Percentiles rank a stretch among this genome's conserved stretches.
Evolutionary conservation across 768 basidiomycete genomes (phyloP).

Genomic region (Suillus alpinus): DNA sequence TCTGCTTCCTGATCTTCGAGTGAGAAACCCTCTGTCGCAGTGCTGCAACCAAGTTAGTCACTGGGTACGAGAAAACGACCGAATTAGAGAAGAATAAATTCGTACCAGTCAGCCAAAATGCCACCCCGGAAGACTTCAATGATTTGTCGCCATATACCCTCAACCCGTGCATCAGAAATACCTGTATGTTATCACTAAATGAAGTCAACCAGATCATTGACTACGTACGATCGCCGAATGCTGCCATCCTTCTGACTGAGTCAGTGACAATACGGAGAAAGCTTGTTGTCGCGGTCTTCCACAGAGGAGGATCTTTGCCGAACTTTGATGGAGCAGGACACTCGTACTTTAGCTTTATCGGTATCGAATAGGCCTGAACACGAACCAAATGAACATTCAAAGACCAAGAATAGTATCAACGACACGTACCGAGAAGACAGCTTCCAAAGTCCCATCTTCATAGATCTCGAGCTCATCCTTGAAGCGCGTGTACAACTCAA

Average conservation of each 20-base stretch:
- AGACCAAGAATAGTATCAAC: neutral
- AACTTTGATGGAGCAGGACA: constrained; percentile 88
- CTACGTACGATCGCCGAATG: constrained; percentile 47
- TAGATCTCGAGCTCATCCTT: neutral
- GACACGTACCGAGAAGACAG: constrained; percentile 65
- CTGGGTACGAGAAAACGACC: neutral
- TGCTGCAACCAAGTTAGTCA: constrained; percentile 35
- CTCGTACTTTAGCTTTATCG: constrained; percentile 92
- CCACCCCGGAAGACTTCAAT: constrained; percentile 80
- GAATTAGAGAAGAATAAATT: neutral
- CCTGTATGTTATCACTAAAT: constrained; percentile 30
- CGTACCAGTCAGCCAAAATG: constrained; percentile 83
- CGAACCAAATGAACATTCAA: neutral
- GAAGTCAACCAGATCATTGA: neutral
- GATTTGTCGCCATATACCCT: constrained; percentile 83
- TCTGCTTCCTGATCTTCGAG: constrained; percentile 70
- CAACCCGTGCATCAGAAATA: constrained; percentile 61
- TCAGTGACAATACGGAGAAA: constrained; percentile 76
- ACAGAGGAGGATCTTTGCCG: constrained; percentile 83
- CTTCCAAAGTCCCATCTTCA: constrained; percentile 81
- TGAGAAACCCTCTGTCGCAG: constrained; percentile 52
- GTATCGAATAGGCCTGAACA: constrained; percentile 77
- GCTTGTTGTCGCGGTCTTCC: constrained; percentile 90
- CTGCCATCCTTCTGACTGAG: constrained; percentile 50
- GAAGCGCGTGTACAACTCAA: constrained; percentile 71